Evolutionary conservation across 805 yeast species (phyloP).

Genomic region (Suhomyces pyralidae): DNA sequence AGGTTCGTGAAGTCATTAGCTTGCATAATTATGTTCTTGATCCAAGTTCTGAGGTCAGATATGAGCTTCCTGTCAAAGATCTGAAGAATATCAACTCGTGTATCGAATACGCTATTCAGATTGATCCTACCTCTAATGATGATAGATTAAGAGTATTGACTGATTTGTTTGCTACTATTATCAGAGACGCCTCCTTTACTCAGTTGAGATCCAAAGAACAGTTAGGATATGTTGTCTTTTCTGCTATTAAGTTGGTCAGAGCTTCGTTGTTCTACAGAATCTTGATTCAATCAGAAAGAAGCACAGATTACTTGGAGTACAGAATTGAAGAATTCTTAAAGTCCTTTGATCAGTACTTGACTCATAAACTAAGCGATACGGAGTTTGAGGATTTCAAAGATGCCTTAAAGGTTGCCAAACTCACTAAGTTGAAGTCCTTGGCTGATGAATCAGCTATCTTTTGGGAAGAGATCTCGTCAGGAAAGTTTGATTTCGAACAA

Average conservation of each 20-base stretch:
- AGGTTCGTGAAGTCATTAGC: conserved; percentile 14
- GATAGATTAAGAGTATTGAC: conserved; percentile 44
- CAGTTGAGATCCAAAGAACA: conserved; percentile 92
- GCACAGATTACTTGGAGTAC: conserved; percentile 68
- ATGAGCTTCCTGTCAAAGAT: conserved; percentile 55
- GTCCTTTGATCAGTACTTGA: conserved; percentile 44
- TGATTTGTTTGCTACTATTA: conserved; percentile 67
- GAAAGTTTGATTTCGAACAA: conserved; percentile 72
- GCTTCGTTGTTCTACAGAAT: conserved; percentile 72
- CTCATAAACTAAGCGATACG: conserved; percentile 48
- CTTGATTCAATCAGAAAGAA: conserved; percentile 79
- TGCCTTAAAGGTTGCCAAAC: conserved; percentile 62
- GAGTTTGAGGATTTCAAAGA: conserved; percentile 68
- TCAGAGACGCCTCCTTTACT: conserved; percentile 86
- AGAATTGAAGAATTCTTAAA: conserved; percentile 70
- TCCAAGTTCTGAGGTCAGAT: conserved; percentile 39
- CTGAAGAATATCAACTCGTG: conserved; percentile 76
- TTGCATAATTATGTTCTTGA: conserved; percentile 43
- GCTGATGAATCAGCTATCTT: conserved; percentile 68
- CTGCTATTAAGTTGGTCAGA: conserved; percentile 66
- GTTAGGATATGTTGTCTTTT: conserved; percentile 89
- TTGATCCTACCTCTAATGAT: conserved; percentile 41
- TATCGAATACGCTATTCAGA: conserved; percentile 71
- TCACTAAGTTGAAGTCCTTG: conserved; percentile 73
- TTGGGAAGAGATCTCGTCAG: conserved; percentile 67